A percentile compares a stretch with the other conserved stretches of the same genome.
Evolutionary conservation across 169 alveolate species (phyloP).

Genomic region (Cryptosporidium muris): DNA sequence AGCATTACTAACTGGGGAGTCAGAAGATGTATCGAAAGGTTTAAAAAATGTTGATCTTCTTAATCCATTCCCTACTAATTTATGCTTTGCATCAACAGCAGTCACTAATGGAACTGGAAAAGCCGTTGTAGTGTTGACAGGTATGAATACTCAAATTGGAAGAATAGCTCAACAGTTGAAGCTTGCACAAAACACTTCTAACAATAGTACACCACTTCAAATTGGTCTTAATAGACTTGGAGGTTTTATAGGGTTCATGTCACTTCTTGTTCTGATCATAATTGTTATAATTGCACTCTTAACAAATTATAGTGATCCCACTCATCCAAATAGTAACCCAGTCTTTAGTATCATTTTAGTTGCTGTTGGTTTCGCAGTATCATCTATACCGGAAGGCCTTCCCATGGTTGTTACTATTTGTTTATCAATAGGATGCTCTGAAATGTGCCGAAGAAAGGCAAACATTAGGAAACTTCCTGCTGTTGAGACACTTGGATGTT

Average conservation of each 20-base stretch:
- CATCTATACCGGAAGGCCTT: constrained; percentile 97
- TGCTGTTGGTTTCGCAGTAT: constrained; percentile 93
- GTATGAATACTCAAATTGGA: constrained; percentile 94
- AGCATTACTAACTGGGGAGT: constrained; percentile 93
- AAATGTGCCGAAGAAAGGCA: constrained; percentile 93
- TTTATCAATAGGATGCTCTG: constrained; percentile 91
- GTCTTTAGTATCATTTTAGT: constrained; percentile 88
- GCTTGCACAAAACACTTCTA: constrained; percentile 79
- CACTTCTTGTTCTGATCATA: constrained; percentile 77
- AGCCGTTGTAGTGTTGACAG: constrained; percentile 91
- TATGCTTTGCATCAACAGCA: constrained; percentile 92
- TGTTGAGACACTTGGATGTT: constrained; percentile 97
- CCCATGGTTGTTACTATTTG: constrained; percentile 98
- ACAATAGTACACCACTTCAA: constrained; percentile 83
- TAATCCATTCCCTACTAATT: constrained; percentile 86
- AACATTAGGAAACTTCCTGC: constrained; percentile 93
- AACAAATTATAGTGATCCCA: constrained; percentile 84
- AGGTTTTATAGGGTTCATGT: constrained; percentile 86
- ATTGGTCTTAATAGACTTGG: constrained; percentile 84
- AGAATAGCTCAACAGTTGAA: constrained; percentile 92
- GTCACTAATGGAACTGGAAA: constrained; percentile 91
- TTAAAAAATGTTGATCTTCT: constrained; percentile 79
- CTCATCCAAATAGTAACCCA: constrained; percentile 85
- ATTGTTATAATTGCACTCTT: constrained; percentile 83
- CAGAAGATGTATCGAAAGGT: constrained; percentile 85